Evolutionary conservation across 345 rosid species (phyloP).

Genomic region (Toxicodendron radicans): DNA sequence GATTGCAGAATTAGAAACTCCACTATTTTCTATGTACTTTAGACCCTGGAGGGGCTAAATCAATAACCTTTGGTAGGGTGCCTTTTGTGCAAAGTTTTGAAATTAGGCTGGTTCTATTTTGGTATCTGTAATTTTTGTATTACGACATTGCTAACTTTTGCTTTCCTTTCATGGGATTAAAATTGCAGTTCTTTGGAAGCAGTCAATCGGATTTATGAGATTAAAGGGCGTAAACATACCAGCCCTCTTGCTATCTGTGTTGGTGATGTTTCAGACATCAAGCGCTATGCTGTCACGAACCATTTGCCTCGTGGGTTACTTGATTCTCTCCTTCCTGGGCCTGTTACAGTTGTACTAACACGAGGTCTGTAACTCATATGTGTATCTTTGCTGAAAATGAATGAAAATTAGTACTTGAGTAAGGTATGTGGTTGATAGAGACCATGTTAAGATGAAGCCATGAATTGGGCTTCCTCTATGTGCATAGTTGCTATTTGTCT

Average conservation of each 20-base stretch:
- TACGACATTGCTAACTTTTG: conserved; percentile 9
- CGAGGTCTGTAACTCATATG: conserved; percentile 54
- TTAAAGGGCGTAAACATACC: conserved; percentile 83
- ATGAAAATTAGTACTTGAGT: background rate
- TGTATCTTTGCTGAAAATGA: background rate
- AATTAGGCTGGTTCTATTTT: conserved; percentile 4
- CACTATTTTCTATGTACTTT: background rate
- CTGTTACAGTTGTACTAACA: conserved; percentile 74
- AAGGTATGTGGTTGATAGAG: background rate
- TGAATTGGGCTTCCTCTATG: background rate
- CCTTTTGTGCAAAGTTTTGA: background rate
- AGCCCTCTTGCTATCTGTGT: conserved; percentile 88
- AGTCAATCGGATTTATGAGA: conserved; percentile 75
- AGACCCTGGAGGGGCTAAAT: conserved; percentile 1
- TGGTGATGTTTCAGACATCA: conserved; percentile 80
- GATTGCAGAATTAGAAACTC: background rate
- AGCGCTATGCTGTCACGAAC: conserved; percentile 60
- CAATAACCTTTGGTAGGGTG: background rate
- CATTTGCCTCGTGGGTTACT: conserved; percentile 83
- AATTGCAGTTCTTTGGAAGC: conserved; percentile 65
- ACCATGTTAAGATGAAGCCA: background rate
- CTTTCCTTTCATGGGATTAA: conserved; percentile 7
- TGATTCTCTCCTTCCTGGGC: conserved; percentile 77
- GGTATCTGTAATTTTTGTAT: background rate
- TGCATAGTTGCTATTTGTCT: background rate